Conservation (phyloP, 768 basidiomycete genomes). For the Podaxis sp. region DNA sequence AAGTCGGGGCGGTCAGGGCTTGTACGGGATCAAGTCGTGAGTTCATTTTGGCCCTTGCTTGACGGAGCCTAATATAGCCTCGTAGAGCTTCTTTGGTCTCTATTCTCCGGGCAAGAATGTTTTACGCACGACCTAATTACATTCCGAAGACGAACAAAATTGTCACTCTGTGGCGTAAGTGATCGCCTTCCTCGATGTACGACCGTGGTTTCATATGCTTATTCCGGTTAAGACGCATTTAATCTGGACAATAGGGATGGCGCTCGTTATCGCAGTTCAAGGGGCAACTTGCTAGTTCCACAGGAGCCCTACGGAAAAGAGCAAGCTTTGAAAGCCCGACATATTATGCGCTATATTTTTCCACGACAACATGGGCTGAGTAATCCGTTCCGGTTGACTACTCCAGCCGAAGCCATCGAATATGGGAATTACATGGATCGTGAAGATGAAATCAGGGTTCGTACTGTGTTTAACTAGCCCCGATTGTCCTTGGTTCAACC, state of each 20-base stretch:
- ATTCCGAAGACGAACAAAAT: slow-evolving; percentile 49
- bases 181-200: not conserved
- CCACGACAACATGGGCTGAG: slow-evolving; percentile 72
- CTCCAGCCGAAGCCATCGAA: slow-evolving; percentile 24
- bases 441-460: slow-evolving; percentile 70
- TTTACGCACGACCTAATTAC: slow-evolving; percentile 62
- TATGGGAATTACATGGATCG: slow-evolving; percentile 57
- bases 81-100: slow-evolving; percentile 49
- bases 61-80: slow-evolving; percentile 19
- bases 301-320: slow-evolving; percentile 43
- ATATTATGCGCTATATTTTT: slow-evolving; percentile 82
- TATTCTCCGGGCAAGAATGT: slow-evolving; percentile 53
- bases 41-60: not conserved
- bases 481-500: not conserved
- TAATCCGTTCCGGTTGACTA: slow-evolving; percentile 48
- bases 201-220: slow-evolving; percentile 3
- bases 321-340: slow-evolving; percentile 52
- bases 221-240: slow-evolving; percentile 51
- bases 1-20: not conserved
- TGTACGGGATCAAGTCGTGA: not conserved
- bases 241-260: slow-evolving; percentile 36
- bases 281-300: not conserved
- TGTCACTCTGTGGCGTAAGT: slow-evolving; percentile 59
- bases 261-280: not conserved
- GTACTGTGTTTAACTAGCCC: not conserved